phyloP scores from a whole-genome alignment of 2,329 filamentous ascomycete genomes.

The Colletotrichum chlorophyti region DNA sequence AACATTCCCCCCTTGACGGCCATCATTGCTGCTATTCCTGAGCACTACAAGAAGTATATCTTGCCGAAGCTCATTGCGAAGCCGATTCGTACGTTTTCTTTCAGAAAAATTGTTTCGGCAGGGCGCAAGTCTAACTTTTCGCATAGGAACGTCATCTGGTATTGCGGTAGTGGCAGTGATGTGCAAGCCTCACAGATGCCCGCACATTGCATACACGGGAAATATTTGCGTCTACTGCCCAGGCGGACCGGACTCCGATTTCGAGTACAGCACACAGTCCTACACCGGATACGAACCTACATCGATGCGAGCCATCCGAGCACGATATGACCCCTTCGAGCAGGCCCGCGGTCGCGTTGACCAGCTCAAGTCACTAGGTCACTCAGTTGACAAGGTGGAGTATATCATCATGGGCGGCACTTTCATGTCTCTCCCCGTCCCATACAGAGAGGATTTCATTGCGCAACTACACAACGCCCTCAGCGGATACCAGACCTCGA shows the following conservation, averaged over 20 bases:
- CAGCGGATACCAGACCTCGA: constrained; percentile 91
- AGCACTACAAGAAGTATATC: constrained; percentile 99
- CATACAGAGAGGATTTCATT: constrained; percentile 93
- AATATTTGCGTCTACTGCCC: constrained; percentile 99
- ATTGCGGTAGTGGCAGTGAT: constrained; percentile 99
- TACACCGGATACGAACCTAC: constrained; percentile 99
- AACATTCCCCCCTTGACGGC: constrained; percentile 91
- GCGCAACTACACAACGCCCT: constrained; percentile 95
- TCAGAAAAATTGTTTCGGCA: rapidly evolving
- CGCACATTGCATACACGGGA: constrained; percentile 96
- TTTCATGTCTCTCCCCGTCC: constrained; percentile 93
- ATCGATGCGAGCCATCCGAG: constrained; percentile 96
- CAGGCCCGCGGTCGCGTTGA: constrained; percentile 95
- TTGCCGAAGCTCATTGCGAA: constrained; percentile 95
- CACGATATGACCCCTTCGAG: constrained; percentile 96
- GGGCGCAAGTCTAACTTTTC: neutral
- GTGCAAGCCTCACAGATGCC: constrained; percentile 98
- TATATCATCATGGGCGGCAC: constrained; percentile 99
- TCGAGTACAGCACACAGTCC: constrained; percentile 98
- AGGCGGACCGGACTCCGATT: constrained; percentile 96
- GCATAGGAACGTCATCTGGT: constrained; percentile 85
- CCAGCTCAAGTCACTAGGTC: constrained; percentile 92
- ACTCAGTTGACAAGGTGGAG: constrained; percentile 98
- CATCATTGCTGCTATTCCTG: constrained; percentile 97
- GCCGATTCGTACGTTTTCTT: constrained; percentile 74